These are phyloP conservation scores for Boletus subparvulus DNA, from an alignment of 768 basidiomycete species.

Conservation along the genomic window DNA sequence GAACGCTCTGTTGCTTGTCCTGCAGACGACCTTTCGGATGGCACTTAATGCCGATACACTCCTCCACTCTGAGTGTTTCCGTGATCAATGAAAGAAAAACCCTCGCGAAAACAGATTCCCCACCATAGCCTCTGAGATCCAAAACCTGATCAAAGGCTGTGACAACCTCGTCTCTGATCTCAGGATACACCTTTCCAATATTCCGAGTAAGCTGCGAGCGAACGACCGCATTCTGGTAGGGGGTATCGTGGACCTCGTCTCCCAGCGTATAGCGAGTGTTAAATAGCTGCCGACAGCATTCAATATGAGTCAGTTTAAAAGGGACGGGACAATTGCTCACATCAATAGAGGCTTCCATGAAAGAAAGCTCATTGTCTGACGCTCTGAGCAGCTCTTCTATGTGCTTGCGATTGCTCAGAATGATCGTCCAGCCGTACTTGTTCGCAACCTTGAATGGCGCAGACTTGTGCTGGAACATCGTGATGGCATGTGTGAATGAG, in stretches of 20 bases:
- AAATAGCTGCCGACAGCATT: constrained; percentile 30
- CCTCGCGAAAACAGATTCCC: neutral
- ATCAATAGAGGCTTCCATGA: constrained; percentile 30
- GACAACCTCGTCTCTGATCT: constrained; percentile 45
- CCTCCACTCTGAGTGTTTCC: constrained; percentile 38
- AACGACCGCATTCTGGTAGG: constrained; percentile 31
- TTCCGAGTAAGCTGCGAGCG: constrained; percentile 37
- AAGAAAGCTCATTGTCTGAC: constrained; percentile 39
- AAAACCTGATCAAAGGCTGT: constrained; percentile 41
- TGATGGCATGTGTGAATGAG: neutral
- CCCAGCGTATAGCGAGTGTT: constrained; percentile 41
- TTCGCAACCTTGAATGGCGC: constrained; percentile 32
- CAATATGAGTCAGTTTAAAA: neutral
- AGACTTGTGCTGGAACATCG: neutral
- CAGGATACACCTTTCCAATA: constrained; percentile 38
- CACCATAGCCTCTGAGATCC: constrained; percentile 14
- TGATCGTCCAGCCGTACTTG: constrained; percentile 37
- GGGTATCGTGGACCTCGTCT: constrained; percentile 22
- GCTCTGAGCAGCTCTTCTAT: constrained; percentile 43
- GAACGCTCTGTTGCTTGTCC: constrained; percentile 34
- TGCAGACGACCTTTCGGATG: constrained; percentile 37
- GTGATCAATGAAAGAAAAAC: neutral
- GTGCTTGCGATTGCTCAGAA: constrained; percentile 32
- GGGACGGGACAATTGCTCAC: constrained; percentile 26
- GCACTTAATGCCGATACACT: constrained; percentile 25